Evolutionary conservation across 2,329 filamentous ascomycete genomes (phyloP).

Genomic region (Aspergillus novofumigatus): DNA sequence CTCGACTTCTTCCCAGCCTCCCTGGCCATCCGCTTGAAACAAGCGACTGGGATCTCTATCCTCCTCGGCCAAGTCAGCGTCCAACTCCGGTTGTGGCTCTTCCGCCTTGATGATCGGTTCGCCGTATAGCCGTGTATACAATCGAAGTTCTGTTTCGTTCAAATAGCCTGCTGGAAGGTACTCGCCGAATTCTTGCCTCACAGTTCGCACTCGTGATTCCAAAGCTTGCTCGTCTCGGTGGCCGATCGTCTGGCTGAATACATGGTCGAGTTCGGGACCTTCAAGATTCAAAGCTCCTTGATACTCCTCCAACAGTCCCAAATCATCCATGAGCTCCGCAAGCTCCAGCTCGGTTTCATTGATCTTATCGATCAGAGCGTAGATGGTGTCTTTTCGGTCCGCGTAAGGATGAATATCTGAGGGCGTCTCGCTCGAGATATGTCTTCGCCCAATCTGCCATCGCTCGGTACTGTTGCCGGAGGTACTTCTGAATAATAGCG

Average conservation of each 20-base stretch:
- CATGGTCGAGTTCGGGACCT: constrained; percentile 24
- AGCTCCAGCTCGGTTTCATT: constrained; percentile 33
- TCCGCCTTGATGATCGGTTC: constrained; percentile 51
- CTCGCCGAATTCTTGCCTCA: constrained; percentile 72
- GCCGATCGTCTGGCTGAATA: constrained; percentile 26
- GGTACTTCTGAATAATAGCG: neutral
- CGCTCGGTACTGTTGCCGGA: neutral
- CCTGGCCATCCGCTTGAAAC: constrained; percentile 36
- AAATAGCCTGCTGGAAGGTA: constrained; percentile 69
- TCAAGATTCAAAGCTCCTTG: constrained; percentile 19
- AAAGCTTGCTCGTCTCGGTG: constrained; percentile 29
- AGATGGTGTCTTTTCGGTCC: constrained; percentile 29
- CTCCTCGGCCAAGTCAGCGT: constrained; percentile 22
- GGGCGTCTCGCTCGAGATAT: constrained; percentile 19
- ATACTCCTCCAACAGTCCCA: constrained; percentile 28
- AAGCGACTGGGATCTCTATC: constrained; percentile 32
- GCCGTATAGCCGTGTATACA: constrained; percentile 81
- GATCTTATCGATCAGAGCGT: constrained; percentile 35
- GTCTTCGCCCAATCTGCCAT: constrained; percentile 16
- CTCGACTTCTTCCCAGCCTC: constrained; percentile 35
- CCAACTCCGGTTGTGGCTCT: constrained; percentile 19
- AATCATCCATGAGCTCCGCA: constrained; percentile 30
- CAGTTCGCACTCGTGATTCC: constrained; percentile 56
- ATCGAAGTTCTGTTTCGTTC: constrained; percentile 62
- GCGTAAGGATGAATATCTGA: constrained; percentile 13